phyloP scores from a whole-genome alignment of 2,329 filamentous ascomycete genomes.

The Beauveria sp. region DNA sequence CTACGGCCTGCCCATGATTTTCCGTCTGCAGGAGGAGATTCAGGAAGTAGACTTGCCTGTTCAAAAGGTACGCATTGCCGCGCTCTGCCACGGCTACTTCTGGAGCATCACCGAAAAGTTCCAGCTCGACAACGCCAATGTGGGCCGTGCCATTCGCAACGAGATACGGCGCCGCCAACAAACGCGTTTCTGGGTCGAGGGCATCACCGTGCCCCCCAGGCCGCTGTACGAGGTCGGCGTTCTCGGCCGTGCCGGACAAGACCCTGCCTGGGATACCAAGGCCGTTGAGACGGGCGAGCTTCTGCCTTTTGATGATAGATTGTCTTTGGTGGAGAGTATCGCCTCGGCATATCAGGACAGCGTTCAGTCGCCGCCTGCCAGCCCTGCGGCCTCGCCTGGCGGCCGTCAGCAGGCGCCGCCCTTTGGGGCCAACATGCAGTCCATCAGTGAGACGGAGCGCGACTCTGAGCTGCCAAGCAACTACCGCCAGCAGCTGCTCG shows the following conservation, averaged over 20 bases:
- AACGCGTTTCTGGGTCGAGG: slow-evolving; percentile 72
- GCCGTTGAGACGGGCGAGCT: slow-evolving; percentile 56
- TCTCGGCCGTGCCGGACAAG: slow-evolving; percentile 37
- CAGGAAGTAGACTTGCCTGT: slow-evolving; percentile 55
- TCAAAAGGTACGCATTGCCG: slow-evolving; percentile 72
- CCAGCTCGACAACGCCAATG: slow-evolving; percentile 60
- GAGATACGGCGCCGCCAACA: slow-evolving; percentile 70
- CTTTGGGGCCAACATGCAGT: slow-evolving; percentile 45
- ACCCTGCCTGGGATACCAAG: slow-evolving; percentile 40
- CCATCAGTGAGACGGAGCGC: slow-evolving; percentile 28
- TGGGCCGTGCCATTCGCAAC: slow-evolving; percentile 63
- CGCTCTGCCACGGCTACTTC: slow-evolving; percentile 83
- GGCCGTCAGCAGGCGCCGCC: slow-evolving; percentile 49
- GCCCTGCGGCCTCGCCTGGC: slow-evolving; percentile 62
- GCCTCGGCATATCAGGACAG: slow-evolving; percentile 61
- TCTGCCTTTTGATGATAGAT: slow-evolving; percentile 67
- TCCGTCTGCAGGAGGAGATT: slow-evolving; percentile 81
- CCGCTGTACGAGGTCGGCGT: slow-evolving; percentile 53
- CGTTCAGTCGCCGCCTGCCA: slow-evolving; percentile 56
- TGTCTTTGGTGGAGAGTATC: slow-evolving; percentile 66
- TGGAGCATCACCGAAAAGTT: slow-evolving; percentile 74
- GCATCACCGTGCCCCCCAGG: slow-evolving; percentile 62
- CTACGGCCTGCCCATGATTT: slow-evolving; percentile 79
- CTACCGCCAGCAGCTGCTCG: slow-evolving; percentile 68
- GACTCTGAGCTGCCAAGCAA: slow-evolving; percentile 55